Evolutionary conservation across 495 filamentous ascomycete genomes (phyloP).

Genomic region (Talaromyces trachyspermus): DNA sequence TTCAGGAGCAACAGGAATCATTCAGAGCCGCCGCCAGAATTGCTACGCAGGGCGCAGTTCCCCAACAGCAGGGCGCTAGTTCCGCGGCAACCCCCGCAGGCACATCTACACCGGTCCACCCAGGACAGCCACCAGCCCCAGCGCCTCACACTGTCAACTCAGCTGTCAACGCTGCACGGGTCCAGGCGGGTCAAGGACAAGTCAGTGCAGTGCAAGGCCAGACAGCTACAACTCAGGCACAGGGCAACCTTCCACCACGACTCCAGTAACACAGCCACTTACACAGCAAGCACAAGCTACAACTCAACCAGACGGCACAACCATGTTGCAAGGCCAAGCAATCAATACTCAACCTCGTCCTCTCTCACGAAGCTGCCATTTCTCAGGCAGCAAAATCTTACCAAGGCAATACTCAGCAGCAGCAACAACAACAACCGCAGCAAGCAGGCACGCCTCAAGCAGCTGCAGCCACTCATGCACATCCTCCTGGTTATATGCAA

Average conservation of each 20-base stretch:
- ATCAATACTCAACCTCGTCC: constrained; percentile 42
- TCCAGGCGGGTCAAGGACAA: constrained; percentile 34
- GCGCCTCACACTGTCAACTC: constrained; percentile 48
- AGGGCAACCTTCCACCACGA: constrained; percentile 36
- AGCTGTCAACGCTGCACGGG: constrained; percentile 44
- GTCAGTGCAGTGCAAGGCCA: constrained; percentile 22
- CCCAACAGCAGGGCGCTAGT: constrained; percentile 10
- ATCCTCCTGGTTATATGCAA: constrained; percentile 43
- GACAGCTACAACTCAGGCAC: constrained; percentile 26
- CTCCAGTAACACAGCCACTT: constrained; percentile 18
- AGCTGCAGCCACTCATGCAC: constrained; percentile 34
- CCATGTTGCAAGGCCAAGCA: constrained; percentile 33
- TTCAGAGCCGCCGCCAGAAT: constrained; percentile 23
- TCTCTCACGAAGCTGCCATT: constrained; percentile 58
- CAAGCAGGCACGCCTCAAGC: constrained; percentile 27
- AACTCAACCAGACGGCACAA: constrained; percentile 4
- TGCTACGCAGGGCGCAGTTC: constrained; percentile 9
- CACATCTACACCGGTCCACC: constrained; percentile 21
- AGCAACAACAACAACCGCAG: constrained; percentile 18
- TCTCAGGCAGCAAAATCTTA: constrained; percentile 52
- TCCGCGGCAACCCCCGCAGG: constrained; percentile 16
- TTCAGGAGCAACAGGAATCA: constrained; percentile 40
- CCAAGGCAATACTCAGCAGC: constrained; percentile 27
- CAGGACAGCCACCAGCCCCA: constrained; percentile 33
- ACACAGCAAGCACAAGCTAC: constrained; percentile 31